Conservation (phyloP, 2,329 filamentous ascomycete genomes). For the Penicillium frequentans region DNA sequence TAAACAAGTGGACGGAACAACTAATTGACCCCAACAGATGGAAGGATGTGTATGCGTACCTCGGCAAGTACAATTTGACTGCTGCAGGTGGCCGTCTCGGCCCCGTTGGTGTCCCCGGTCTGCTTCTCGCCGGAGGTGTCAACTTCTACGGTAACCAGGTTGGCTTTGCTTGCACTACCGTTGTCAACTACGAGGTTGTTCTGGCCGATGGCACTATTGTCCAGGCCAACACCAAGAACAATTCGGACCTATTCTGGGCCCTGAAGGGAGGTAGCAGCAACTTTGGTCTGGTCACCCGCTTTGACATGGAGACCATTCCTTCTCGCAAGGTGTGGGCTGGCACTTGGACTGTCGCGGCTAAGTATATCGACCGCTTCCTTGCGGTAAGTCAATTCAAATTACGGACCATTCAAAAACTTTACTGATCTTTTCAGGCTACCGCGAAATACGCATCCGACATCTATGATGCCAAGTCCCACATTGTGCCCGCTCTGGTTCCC, state of each 20-base stretch:
- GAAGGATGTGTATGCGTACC: conserved; percentile 35
- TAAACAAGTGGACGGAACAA: neutral
- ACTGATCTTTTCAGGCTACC: conserved; percentile 21
- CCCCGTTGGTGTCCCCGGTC: conserved; percentile 31
- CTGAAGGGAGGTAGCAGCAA: conserved; percentile 47
- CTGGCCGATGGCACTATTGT: conserved; percentile 40
- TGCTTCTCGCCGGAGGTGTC: conserved; percentile 30
- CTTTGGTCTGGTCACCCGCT: conserved; percentile 45
- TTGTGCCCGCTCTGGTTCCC: conserved; percentile 31
- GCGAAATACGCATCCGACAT: conserved; percentile 29
- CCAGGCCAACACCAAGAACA: conserved; percentile 32
- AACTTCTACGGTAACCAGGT: conserved; percentile 32
- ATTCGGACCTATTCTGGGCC: conserved; percentile 40
- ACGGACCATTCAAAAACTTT: neutral
- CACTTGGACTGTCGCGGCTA: conserved; percentile 22
- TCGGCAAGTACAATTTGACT: conserved; percentile 20
- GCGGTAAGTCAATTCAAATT: conserved; percentile 11
- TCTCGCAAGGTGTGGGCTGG: conserved; percentile 37
- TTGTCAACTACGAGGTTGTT: conserved; percentile 36
- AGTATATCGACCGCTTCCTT: conserved; percentile 28
- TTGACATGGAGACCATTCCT: conserved; percentile 36
- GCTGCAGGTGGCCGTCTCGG: conserved; percentile 29
- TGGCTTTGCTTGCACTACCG: conserved; percentile 30
- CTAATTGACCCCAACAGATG: conserved; percentile 21
- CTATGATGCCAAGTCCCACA: conserved; percentile 30